Evolutionary conservation across 176 grass and related monocot species (phyloP), one percentile per base, ranked within the genome.

Genomic region (Coix lacrymajobi): DNA sequence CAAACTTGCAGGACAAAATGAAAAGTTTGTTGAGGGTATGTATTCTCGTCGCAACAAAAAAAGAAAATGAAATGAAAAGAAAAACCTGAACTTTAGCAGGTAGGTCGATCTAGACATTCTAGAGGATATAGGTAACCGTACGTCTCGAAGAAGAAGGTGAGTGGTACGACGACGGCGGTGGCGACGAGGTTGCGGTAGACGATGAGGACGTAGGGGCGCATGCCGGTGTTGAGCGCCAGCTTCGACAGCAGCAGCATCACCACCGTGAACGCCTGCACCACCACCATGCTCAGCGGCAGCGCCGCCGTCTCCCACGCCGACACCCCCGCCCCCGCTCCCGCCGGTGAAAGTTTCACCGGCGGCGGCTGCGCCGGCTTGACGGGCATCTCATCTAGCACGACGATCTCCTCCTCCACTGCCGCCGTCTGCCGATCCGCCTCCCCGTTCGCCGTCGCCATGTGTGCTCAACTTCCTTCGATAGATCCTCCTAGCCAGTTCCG

Each of bases 241-340:
- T 86, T 86, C 1, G 84, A 74, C 1, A 90, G 43, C 0, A 90
- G 24, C 17, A 90, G 75, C 80, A 80, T 87, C 58, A 41, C 87
- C 33, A 75, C 45, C 4, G 68, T 38, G 45, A 89, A 73, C 57
- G 37, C 15, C 64, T 84, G 81, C 34, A 89, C 81, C 76, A 48
- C 11, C 34, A 84, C 36, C 81, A 84, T 89, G 81, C 81, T 80
- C 46, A 69, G 5, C 13, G 81, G 60, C 54, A 84, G 37, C 54
- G 65, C 8, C 46, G 26, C n/a, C 19, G 36, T 16, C 75, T 84
- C 75, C 1, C 17, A 3, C 5, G 16, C 28, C 68, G 9, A 5
- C 17, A 17, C 1, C 14, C 46, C 6, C 25, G 26, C 32, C 9
- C 6, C 32, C 28, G 28, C 7, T 8, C 6, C 32, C 44, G 28